Evolutionary conservation across 768 basidiomycete genomes (phyloP).

Genomic region (Albatrellus ellisii): DNA sequence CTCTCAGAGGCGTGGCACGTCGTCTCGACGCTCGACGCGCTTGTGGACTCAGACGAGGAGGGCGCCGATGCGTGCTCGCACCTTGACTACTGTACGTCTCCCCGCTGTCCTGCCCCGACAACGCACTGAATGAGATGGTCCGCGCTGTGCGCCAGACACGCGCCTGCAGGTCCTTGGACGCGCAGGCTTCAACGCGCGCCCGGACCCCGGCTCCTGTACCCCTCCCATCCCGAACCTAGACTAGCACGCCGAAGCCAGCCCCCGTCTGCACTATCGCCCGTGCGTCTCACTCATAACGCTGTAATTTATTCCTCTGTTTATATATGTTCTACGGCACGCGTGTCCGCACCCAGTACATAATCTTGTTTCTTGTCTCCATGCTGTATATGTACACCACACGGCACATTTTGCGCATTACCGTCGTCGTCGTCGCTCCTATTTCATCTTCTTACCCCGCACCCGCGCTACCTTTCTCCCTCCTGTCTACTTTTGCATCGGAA

Average conservation of each 20-base stretch:
- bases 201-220: neutral
- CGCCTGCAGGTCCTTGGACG: constrained; percentile 7
- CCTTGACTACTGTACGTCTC: constrained; percentile 48
- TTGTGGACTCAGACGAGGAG: constrained; percentile 67
- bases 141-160: constrained; percentile 5
- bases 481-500: too few relatives aligned
- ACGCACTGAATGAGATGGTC: neutral
- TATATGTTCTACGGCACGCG: too few relatives aligned
- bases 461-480: too few relatives aligned
- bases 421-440: too few relatives aligned
- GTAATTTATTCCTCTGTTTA: too few relatives aligned
- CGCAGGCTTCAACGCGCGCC: neutral
- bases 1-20: constrained; percentile 60
- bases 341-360: neutral
- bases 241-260: too few relatives aligned
- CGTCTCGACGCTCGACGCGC: constrained; percentile 52
- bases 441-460: too few relatives aligned
- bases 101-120: neutral
- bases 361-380: too few relatives aligned
- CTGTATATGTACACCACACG: too few relatives aligned
- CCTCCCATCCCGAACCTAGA: neutral
- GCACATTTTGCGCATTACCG: too few relatives aligned
- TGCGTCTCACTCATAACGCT: too few relatives aligned
- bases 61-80: constrained; percentile 48
- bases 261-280: too few relatives aligned